A percentile compares a stretch with the other conserved stretches of the same genome.
Evolutionary conservation across 768 basidiomycete genomes (phyloP).

Genomic region (Kwoniella botswanensis): DNA sequence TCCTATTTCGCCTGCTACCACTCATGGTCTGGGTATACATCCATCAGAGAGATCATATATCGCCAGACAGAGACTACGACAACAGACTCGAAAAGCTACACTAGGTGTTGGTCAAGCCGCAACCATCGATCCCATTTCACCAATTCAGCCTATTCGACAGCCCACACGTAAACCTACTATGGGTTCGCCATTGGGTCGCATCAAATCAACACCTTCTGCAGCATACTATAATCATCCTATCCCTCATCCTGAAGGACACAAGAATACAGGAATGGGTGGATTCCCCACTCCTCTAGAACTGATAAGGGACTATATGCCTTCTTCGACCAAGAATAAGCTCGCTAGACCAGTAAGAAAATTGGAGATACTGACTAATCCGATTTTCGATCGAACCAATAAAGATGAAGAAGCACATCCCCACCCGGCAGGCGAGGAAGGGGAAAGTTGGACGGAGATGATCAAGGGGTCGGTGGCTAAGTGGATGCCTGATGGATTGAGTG

Average conservation of each 20-base stretch:
- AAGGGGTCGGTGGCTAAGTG: conserved; percentile 37
- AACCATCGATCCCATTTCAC: conserved; percentile 7
- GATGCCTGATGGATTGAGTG: conserved; percentile 45
- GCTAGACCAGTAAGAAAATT: conserved; percentile 15
- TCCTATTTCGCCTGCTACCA: background rate
- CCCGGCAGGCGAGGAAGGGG: background rate
- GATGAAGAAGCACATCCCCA: background rate
- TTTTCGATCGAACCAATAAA: background rate
- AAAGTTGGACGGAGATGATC: conserved; percentile 28
- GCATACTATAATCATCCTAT: background rate
- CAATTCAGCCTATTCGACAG: background rate
- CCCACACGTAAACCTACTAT: background rate
- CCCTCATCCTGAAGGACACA: conserved; percentile 7
- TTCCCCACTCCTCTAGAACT: conserved; percentile 27
- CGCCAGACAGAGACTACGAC: conserved; percentile 17
- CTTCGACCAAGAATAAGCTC: conserved; percentile 9
- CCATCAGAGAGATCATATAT: background rate
- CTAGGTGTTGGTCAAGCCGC: background rate
- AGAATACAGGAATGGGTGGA: conserved; percentile 26
- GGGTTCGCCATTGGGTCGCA: conserved; percentile 2
- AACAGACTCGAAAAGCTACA: conserved; percentile 16
- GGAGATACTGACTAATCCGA: conserved; percentile 7
- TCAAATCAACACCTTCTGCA: conserved; percentile 1
- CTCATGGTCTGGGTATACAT: background rate
- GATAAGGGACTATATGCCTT: conserved; percentile 9